phyloP scores from a whole-genome alignment of 2,329 filamentous ascomycete species.

The Emergomyces africanus region DNA sequence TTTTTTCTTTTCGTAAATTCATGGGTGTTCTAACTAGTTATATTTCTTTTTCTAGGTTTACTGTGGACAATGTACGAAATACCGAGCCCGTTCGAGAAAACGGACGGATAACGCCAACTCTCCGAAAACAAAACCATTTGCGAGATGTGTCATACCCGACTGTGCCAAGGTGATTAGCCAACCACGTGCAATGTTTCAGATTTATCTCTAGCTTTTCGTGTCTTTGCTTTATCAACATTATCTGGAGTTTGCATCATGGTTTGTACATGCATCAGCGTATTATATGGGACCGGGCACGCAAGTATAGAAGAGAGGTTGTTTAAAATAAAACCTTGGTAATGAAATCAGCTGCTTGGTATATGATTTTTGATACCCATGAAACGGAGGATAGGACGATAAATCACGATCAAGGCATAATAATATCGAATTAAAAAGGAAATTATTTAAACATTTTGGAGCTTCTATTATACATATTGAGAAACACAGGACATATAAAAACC shows the following conservation, averaged over 20 bases:
- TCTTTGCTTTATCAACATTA: slow-evolving; percentile 2
- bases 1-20: slow-evolving; percentile 5
- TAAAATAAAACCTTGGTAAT: not conserved
- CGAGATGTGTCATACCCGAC: slow-evolving; percentile 30
- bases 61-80: slow-evolving; percentile 34
- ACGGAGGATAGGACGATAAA: not conserved
- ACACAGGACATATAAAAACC: not conserved
- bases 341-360: not conserved
- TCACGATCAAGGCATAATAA: not conserved
- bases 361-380: not conserved
- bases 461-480: not conserved
- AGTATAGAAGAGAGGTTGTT: not conserved
- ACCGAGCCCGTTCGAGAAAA: slow-evolving; percentile 25
- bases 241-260: not conserved
- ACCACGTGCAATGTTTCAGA: slow-evolving; percentile 32
- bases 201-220: slow-evolving; percentile 29
- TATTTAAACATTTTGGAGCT: not conserved
- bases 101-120: slow-evolving; percentile 14
- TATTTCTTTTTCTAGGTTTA: slow-evolving; percentile 27
- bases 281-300: not conserved
- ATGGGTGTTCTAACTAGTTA: slow-evolving; percentile 1
- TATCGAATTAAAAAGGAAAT: not conserved
- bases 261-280: not conserved
- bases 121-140: slow-evolving; percentile 26
- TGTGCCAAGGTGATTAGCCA: slow-evolving; percentile 29